These are phyloP conservation scores for Botrytis cinerea DNA, from an alignment of 2,329 filamentous ascomycete species.

Conservation along the genomic window DNA sequence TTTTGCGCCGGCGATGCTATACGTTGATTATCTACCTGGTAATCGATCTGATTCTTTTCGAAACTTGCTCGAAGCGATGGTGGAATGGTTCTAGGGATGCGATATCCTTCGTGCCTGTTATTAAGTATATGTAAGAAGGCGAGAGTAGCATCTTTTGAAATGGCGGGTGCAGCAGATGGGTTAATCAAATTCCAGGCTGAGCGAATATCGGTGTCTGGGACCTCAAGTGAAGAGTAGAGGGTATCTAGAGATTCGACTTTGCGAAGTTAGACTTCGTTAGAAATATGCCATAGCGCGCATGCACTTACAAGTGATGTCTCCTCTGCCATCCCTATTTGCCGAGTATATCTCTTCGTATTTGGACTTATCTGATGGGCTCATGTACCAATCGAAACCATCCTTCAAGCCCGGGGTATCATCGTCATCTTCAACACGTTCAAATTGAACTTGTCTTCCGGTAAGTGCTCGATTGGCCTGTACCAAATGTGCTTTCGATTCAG, in stretches of 20 bases:
- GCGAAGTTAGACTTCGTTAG: conserved; percentile 13
- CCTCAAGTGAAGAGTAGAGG: conserved; percentile 79
- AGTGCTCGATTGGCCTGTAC: conserved; percentile 82
- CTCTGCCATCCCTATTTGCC: conserved; percentile 83
- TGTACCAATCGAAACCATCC: conserved; percentile 99
- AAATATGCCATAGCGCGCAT: background rate
- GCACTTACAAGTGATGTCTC: conserved; percentile 75
- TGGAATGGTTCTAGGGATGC: conserved; percentile 88
- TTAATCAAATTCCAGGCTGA: conserved; percentile 98
- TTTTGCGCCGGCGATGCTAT: conserved; percentile 64
- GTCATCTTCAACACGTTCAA: conserved; percentile 83
- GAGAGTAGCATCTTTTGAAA: conserved; percentile 92
- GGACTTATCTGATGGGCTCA: conserved; percentile 84
- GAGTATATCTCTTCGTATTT: conserved; percentile 99
- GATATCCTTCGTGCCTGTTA: conserved; percentile 90
- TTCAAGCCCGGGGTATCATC: conserved; percentile 82
- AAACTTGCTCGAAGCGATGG: conserved; percentile 89
- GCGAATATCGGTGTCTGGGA: conserved; percentile 76
- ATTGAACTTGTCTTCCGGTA: conserved; percentile 75
- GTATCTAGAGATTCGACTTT: conserved; percentile 76
- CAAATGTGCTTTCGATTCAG: conserved; percentile 89
- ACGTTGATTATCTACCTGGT: conserved; percentile 79
- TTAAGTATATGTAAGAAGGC: conserved; percentile 97
- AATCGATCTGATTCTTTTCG: conserved; percentile 95
- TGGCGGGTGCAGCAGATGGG: conserved; percentile 76